Evolutionary conservation across 83 land plant genomes (phyloP).

Genomic region (Larix sibirica): DNA sequence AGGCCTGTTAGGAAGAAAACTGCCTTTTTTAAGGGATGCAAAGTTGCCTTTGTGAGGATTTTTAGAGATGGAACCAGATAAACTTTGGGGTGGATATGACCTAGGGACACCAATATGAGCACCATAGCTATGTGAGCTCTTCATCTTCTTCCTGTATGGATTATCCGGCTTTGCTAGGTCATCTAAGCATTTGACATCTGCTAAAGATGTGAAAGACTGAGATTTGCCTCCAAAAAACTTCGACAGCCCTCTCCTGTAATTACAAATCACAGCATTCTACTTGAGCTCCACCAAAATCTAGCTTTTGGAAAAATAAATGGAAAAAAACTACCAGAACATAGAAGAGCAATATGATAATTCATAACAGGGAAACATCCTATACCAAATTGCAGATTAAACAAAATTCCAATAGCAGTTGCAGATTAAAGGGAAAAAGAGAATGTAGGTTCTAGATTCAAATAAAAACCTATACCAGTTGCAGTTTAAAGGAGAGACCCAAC

Average conservation of each 20-base stretch:
- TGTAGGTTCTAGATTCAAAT: neutral
- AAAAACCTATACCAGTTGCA: neutral
- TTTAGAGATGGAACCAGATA: neutral
- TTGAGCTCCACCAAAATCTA: neutral
- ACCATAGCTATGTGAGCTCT: constrained; percentile 8
- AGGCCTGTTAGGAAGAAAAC: neutral
- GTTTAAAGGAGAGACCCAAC: neutral
- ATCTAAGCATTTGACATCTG: constrained; percentile 23
- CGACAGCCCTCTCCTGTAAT: constrained; percentile 40
- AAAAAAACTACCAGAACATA: no score
- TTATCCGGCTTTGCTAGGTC: constrained; percentile 36
- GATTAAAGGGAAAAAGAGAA: neutral
- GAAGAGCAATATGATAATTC: neutral
- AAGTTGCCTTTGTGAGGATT: neutral
- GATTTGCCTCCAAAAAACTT: constrained; percentile 29
- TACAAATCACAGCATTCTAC: neutral
- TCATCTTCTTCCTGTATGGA: constrained; percentile 15
- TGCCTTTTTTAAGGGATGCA: neutral
- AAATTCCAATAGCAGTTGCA: neutral
- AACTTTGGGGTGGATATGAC: neutral
- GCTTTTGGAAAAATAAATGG: neutral
- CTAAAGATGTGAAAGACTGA: constrained; percentile 32
- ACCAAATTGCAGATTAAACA: neutral
- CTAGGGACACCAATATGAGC: neutral
- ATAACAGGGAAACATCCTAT: neutral